Evolutionary conservation across 768 basidiomycete species (phyloP).

Genomic region (Mycena chlorophos): DNA sequence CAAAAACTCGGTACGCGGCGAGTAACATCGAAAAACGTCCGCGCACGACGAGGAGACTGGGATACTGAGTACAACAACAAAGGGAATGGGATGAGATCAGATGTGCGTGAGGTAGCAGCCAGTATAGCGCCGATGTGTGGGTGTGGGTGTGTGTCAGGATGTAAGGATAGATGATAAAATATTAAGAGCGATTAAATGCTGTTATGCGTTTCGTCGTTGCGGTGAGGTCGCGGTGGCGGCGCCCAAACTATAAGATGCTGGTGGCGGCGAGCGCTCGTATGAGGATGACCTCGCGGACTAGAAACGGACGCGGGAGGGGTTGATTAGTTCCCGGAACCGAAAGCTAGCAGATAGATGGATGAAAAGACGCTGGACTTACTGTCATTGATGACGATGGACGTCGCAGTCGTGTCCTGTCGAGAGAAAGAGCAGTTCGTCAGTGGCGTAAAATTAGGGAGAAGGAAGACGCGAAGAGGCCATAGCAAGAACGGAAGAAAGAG

Average conservation of each 20-base stretch:
- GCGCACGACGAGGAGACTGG: too few species aligned
- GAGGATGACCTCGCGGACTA: slow-evolving; percentile 40
- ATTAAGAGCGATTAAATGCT: background rate
- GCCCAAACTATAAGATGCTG: slow-evolving; percentile 38
- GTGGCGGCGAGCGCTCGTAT: slow-evolving; percentile 35
- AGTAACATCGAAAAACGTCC: too few species aligned
- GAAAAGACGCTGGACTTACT: slow-evolving; percentile 43
- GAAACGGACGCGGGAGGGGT: too few species aligned
- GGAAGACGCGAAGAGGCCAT: background rate
- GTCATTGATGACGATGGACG: slow-evolving; percentile 45
- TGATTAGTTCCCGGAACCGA: background rate
- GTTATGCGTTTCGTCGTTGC: background rate
- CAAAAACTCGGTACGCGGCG: background rate
- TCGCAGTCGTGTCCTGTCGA: slow-evolving; percentile 50
- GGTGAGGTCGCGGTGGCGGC: too few species aligned
- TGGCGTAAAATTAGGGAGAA: slow-evolving; percentile 1
- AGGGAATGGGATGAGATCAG: too few species aligned
- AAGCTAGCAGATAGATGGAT: background rate
- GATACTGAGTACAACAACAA: too few species aligned
- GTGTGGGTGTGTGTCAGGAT: too few species aligned
- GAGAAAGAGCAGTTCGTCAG: slow-evolving; percentile 14
- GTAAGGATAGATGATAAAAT: too few species aligned
- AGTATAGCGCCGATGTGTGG: too few species aligned
- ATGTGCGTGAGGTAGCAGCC: too few species aligned
- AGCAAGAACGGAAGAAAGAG: too few species aligned